Base-by-base conservation (phyloP, 2,329 filamentous ascomycete species). In the Seiridium cupressi region DNA sequence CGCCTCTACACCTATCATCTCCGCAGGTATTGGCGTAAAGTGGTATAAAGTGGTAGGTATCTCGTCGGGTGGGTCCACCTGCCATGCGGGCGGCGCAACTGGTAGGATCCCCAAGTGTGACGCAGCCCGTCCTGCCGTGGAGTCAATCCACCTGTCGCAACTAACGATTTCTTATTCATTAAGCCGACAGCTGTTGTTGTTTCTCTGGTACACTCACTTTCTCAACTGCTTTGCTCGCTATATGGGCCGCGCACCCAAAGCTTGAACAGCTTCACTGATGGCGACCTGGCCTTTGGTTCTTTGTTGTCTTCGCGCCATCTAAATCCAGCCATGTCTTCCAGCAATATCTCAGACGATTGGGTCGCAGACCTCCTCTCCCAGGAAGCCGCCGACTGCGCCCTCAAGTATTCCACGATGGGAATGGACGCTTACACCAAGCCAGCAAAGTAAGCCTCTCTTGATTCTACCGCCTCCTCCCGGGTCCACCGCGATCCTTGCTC, bases 311-410 rank as follows among this genome's bases (percentile, higher is more conserved):
- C 7, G 38, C 38, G 38, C 7, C 13, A 42, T 42, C 38, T 42
- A 13, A 2, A 42, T 26, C 18, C n/a, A 32, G 38, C 32, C 1
- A 57, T 57, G 55, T 36, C 55, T 18, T 47, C 55, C 34, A 58
- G 69, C 64, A 78, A 81, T n/a, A 70, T 89, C 51, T 88, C 87
- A 26, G 91, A 96, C 71, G 89, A 92, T 56, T 92, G 93, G 69
- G 87, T 97, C 63, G 92, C 92, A 13, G 83, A 84, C 53, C 79
- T 97, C n/a, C 81, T 98, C 42, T 85, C 88, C 55, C 86, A 90
- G 66, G 93, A 97, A 74, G 93, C 93, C 10, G 87, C 84, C 61
- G 85, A 89, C 60, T 89, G 83, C 66, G 90, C 89, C 3, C 77
- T 90, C 51, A 90, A 86, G 69, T 95, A 93, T 72, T 90, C 91